phyloP scores from a whole-genome alignment of 179 eudicot species.

The Silene coronaria region DNA sequence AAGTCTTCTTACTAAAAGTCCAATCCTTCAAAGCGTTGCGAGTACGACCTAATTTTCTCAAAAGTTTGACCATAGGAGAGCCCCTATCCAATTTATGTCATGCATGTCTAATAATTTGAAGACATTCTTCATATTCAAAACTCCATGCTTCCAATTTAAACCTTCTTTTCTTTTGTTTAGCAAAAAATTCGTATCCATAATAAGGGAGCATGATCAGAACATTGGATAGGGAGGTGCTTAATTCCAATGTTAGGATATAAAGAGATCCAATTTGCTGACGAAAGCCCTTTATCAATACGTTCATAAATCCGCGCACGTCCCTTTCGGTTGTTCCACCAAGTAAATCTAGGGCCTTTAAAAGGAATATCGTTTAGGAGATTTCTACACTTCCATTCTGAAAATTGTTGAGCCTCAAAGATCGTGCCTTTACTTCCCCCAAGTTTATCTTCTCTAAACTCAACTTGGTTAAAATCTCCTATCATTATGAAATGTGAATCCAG shows the following conservation, averaged over 20 bases:
- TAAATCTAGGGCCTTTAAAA: neutral
- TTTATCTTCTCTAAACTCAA: neutral
- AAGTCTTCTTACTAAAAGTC: too few species aligned
- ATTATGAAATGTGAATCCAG: neutral
- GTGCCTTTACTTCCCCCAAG: neutral
- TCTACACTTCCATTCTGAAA: neutral
- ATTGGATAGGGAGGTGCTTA: neutral
- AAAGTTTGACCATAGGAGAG: too few species aligned
- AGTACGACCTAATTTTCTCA: too few species aligned
- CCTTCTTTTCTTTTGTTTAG: too few species aligned
- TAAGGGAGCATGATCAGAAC: neutral
- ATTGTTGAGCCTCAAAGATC: neutral
- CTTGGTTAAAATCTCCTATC: neutral
- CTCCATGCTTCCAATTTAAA: neutral
- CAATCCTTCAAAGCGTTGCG: too few species aligned
- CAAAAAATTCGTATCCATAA: too few species aligned
- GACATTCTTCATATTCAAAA: too few species aligned
- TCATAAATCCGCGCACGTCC: neutral
- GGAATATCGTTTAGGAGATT: neutral
- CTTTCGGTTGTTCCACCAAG: neutral
- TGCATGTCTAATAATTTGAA: too few species aligned
- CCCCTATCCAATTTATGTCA: too few species aligned
- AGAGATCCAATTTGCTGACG: neutral
- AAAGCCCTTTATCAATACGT: neutral
- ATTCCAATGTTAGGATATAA: neutral